Percentiles rank a stretch among this genome's conserved stretches.
phyloP scores from a whole-genome alignment of 1,284 basidiomycete species.

The Pyrrhoderma noxium region DNA sequence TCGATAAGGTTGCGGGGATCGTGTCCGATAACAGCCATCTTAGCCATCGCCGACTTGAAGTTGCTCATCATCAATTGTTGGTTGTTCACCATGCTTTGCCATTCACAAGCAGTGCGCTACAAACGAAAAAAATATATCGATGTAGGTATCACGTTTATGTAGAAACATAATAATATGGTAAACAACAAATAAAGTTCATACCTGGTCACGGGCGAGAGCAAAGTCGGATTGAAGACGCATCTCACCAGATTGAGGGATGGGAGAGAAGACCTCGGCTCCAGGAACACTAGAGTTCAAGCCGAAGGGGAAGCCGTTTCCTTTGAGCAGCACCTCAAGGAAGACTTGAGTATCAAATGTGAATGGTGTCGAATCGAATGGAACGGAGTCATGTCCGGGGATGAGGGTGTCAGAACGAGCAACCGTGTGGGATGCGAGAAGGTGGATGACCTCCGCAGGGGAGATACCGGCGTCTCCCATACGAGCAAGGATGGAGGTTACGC shows the following conservation, averaged over 20 bases:
- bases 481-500: conserved; percentile 24
- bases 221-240: conserved; percentile 27
- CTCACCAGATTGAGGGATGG: conserved; percentile 22
- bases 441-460: conserved; percentile 26
- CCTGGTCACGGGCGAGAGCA: conserved; percentile 24
- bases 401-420: conserved; percentile 20
- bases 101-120: conserved; percentile 21
- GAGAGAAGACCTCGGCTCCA: conserved; percentile 22
- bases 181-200: conserved; percentile 20
- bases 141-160: too few relatives aligned
- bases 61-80: conserved; percentile 24
- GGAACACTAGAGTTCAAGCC: conserved; percentile 11
- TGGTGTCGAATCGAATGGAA: conserved; percentile 21
- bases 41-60: conserved; percentile 28
- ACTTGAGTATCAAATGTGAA: conserved; percentile 21
- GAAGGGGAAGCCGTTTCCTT: conserved; percentile 18
- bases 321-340: conserved; percentile 21
- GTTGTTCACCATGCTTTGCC: conserved; percentile 24
- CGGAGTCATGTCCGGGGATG: conserved; percentile 13
- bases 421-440: conserved; percentile 22
- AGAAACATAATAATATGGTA: not conserved
- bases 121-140: too few relatives aligned
- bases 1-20: conserved; percentile 19
- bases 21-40: conserved; percentile 29
- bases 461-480: conserved; percentile 24